Evolutionary conservation across 192 early-diverging fungal species (phyloP), one percentile per base, ranked within the genome.

Genomic region (Mycoemilia scoparia): DNA sequence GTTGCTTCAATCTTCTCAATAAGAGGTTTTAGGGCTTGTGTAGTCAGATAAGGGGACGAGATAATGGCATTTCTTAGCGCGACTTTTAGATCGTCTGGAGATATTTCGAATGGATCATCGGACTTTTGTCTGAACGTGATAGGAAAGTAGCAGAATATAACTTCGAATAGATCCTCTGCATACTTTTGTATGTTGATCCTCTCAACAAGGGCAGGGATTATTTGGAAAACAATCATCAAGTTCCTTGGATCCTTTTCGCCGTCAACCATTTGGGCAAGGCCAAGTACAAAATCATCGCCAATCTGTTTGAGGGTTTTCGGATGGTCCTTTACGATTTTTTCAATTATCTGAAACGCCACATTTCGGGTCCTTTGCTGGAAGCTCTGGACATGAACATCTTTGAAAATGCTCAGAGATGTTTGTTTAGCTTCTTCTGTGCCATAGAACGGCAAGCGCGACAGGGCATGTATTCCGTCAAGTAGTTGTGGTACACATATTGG

Each of bases 221-320:
- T 60, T 21, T 73, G 57, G 57, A 99, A 99, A 1, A 77, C 81
- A 18, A 86, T 52, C 45, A 93, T 65, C 21, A 99, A 61, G 47
- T 96, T 89, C 19, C 96, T 62, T 9, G 96, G 96, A 53, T 99
- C 96, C 67, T 99, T 99, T 56, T 99, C 96, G 16, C 89, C 88
- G 54, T 99, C 96, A 62, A 97, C 66, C 13, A 64, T 50, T 46
- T 86, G 73, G 14, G 82, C 80, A 51, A 84, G 95, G 17, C 81
- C 87, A 37, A 63, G 60, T 7, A 90, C 64, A 62, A 90, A 85
- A 13, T 71, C 71, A 12, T 66, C 51, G 31, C 67, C 75, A 34
- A 86, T 67, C 13, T 60, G 24, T 36, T 65, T 48, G n/a, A 86
- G 58, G 11, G 67, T 78, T 67, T 45, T 24, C 10, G 57, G 35